These are phyloP conservation scores for Ceriops tagal DNA, from an alignment of 345 rosid genomes.

Conservation along the genomic window DNA sequence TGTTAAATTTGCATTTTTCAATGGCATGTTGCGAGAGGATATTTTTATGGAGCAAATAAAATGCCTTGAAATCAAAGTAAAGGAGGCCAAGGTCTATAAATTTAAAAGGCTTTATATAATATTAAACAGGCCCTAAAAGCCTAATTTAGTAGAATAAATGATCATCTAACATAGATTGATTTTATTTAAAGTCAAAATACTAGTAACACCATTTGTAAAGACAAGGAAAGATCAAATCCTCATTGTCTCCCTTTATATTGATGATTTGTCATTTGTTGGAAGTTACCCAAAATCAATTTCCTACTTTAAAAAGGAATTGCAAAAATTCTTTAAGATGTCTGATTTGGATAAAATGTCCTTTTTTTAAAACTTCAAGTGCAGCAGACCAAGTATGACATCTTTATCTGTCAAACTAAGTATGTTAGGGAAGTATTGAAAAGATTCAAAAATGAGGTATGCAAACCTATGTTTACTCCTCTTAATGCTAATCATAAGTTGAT, in stretches of 20 bases:
- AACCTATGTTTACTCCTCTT: not conserved
- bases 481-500: not conserved
- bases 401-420: not conserved
- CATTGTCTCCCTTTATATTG: not conserved
- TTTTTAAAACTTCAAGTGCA: not conserved
- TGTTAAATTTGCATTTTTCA: not conserved
- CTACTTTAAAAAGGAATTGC: not conserved
- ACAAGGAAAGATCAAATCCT: no score
- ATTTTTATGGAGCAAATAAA: not conserved
- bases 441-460: not conserved
- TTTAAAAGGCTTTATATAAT: not conserved
- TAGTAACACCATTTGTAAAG: not conserved
- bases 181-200: not conserved
- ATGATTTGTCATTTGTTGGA: not conserved
- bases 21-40: not conserved
- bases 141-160: not conserved
- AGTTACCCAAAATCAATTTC: not conserved
- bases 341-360: not conserved
- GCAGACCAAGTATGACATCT: not conserved
- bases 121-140: not conserved
- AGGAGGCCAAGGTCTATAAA: not conserved
- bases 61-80: not conserved
- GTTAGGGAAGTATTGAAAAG: not conserved
- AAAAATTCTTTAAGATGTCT: not conserved
- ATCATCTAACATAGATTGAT: not conserved